Percentiles rank a stretch among this genome's conserved stretches.
phyloP scores from a whole-genome alignment of 2,329 filamentous ascomycete species.

The Arthrobotrys pseudoclavata region DNA sequence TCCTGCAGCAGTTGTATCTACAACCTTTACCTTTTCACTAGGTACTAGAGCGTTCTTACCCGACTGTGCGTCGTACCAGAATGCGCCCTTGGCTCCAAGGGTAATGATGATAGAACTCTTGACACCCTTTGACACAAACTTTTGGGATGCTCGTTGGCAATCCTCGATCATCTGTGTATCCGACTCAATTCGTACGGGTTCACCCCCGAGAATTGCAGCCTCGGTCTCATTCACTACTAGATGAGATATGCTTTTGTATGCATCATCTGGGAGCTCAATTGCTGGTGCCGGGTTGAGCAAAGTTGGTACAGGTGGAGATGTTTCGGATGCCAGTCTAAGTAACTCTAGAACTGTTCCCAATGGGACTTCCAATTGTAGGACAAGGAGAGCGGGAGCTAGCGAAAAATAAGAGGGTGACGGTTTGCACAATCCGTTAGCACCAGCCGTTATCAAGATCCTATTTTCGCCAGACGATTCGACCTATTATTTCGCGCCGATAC shows the following conservation, averaged over 20 bases:
- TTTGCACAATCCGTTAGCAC: conserved; percentile 74
- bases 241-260: conserved; percentile 78
- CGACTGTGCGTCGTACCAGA: conserved; percentile 71
- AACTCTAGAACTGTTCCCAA: conserved; percentile 75
- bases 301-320: conserved; percentile 60
- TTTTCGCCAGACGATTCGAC: conserved; percentile 80
- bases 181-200: conserved; percentile 32
- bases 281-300: conserved; percentile 90
- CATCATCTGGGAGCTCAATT: conserved; percentile 75
- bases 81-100: conserved; percentile 83
- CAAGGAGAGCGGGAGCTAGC: conserved; percentile 74
- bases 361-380: conserved; percentile 85
- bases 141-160: conserved; percentile 65
- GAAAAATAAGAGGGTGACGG: conserved; percentile 62
- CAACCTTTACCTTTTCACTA: conserved; percentile 80
- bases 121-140: conserved; percentile 79
- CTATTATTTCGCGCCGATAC: conserved; percentile 26
- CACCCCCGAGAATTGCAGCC: conserved; percentile 72
- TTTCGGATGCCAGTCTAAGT: conserved; percentile 69
- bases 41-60: conserved; percentile 71
- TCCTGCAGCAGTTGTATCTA: conserved; percentile 93
- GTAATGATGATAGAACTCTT: conserved; percentile 81
- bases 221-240: conserved; percentile 93
- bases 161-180: conserved; percentile 36
- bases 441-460: conserved; percentile 79